Percentiles rank a stretch among this genome's conserved stretches.
Evolutionary conservation across 2,329 filamentous ascomycete genomes (phyloP).

Genomic region (Penicillium psychrosexuale): DNA sequence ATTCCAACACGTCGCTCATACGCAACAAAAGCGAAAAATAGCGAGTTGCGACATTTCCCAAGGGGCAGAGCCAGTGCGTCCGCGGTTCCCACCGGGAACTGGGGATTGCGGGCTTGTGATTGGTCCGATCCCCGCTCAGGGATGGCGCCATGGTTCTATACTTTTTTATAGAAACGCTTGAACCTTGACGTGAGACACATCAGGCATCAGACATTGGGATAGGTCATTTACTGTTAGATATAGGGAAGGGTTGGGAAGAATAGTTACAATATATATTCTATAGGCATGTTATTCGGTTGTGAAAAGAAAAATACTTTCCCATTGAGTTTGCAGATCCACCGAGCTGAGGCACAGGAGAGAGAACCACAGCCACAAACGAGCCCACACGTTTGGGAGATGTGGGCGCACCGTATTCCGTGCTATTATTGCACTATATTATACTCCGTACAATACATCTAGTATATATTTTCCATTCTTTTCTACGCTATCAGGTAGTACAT

Average conservation of each 20-base stretch:
- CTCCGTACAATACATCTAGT: too few relatives aligned
- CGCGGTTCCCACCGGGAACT: constrained; percentile 16
- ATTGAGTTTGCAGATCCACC: constrained; percentile 1
- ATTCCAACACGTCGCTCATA: not conserved
- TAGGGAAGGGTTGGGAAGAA: not conserved
- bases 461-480: not conserved
- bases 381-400: not conserved
- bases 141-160: constrained; percentile 5
- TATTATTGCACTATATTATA: not conserved
- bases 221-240: not conserved
- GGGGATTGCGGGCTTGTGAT: constrained; percentile 8
- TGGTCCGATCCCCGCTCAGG: constrained; percentile 16
- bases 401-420: not conserved
- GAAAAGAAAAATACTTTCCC: not conserved
- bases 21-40: not conserved
- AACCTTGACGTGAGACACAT: too few relatives aligned
- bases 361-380: constrained; percentile 3
- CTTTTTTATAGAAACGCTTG: constrained; percentile 1
- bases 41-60: not conserved
- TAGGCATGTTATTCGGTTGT: too few relatives aligned
- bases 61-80: constrained; percentile 1
- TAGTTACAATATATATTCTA: too few relatives aligned
- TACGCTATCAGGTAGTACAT: not conserved
- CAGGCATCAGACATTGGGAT: too few relatives aligned
- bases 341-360: not conserved